phyloP scores from a whole-genome alignment of 768 basidiomycete species.

The Macrolepiota fuliginosa region DNA sequence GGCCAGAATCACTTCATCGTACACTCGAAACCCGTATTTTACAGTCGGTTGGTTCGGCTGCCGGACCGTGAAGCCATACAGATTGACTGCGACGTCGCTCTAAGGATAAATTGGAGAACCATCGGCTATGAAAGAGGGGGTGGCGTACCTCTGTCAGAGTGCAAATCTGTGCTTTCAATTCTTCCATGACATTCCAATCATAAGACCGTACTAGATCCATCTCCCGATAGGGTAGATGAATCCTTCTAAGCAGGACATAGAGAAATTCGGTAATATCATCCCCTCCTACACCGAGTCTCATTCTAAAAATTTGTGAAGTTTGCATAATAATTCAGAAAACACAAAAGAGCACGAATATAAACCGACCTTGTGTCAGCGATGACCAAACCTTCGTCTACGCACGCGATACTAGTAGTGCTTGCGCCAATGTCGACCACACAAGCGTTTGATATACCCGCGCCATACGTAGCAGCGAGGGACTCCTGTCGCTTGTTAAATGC shows the following conservation, averaged over 20 bases:
- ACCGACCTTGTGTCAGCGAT: conserved; percentile 81
- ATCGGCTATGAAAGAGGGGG: conserved; percentile 10
- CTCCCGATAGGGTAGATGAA: conserved; percentile 86
- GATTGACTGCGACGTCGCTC: conserved; percentile 86
- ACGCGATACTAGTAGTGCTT: conserved; percentile 77
- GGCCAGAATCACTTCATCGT: conserved; percentile 93
- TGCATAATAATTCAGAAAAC: conserved; percentile 3
- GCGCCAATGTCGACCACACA: conserved; percentile 97
- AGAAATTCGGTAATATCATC: conserved; percentile 94
- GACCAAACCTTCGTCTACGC: conserved; percentile 92
- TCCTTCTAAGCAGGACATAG: conserved; percentile 72
- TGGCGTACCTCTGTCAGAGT: conserved; percentile 80
- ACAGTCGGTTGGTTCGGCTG: conserved; percentile 71
- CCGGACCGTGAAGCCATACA: conserved; percentile 89
- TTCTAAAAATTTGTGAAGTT: conserved; percentile 35
- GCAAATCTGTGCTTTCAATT: conserved; percentile 81
- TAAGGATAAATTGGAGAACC: conserved; percentile 26
- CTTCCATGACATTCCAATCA: conserved; percentile 92
- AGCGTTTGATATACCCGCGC: conserved; percentile 91
- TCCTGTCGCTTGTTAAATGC: conserved; percentile 50
- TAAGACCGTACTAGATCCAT: conserved; percentile 73
- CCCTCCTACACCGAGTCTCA: conserved; percentile 85
- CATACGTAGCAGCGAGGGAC: conserved; percentile 90
- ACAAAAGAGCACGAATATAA: not conserved
- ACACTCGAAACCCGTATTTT: conserved; percentile 88